Evolutionary conservation across 768 basidiomycete genomes (phyloP), one percentile per base, ranked within the genome.

Genomic region (Kwoniella sp.): DNA sequence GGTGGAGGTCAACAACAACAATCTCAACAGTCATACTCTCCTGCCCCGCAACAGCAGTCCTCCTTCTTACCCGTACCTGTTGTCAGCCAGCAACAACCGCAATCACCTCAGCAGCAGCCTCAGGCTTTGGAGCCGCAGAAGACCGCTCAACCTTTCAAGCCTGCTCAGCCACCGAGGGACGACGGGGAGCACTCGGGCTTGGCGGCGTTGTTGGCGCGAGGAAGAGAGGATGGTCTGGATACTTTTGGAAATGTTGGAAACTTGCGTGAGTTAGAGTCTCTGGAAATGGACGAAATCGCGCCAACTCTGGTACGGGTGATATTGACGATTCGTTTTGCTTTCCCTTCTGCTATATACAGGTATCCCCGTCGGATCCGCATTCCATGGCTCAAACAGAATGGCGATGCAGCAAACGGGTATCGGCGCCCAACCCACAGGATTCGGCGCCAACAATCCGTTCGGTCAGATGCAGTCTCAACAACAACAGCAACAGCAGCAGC

Each of bases 221-320:
- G 73, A 2, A 80, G 84, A 28, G 94, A 96, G 62, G 93, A 91
- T 72, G 95, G 96, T 1, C 84, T 90, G 77, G 96, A 99, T 82
- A 95, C 95, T 58, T 98, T 97, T 76, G 95, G 95, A 56, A 99
- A 98, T 79, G 73, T 87, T 31, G 95, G 95, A 22, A 67, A 83
- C 57, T 78, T 95, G 67, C 86, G 93, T 66, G 84, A 82, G 67
- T 73, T 30, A 37, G n/a, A 37, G 67, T 45, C 26, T 20, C 41
- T 23, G 13, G 25, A 29, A 17, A 7, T 7, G 54, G 30, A 12
- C 54, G 54, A 5, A 17, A 17, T 30, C 26, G 28, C 8, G 29
- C 12, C 11, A 20, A n/a, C n/a, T n/a, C n/a, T n/a, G n/a, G n/a
- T n/a, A n/a, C n/a, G 41, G 20, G 3, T 45, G 41, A 45, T 11